phyloP scores from a whole-genome alignment of 805 yeast genomes.

The Myxozyma melibiosi region DNA sequence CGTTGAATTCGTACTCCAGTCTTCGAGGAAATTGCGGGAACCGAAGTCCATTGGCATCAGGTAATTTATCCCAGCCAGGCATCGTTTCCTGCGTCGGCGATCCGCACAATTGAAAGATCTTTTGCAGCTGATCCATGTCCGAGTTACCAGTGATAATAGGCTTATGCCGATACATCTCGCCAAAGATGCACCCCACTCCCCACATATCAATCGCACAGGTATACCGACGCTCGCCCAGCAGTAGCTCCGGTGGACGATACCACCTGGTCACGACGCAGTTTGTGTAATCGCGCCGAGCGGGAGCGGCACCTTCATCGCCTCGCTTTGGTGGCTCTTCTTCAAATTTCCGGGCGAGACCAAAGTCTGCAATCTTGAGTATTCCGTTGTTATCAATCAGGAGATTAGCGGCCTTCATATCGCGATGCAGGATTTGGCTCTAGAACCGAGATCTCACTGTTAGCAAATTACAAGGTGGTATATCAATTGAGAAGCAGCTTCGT shows the following conservation, averaged over 20 bases:
- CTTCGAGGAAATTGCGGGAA: slow-evolving; percentile 27
- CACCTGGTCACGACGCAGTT: slow-evolving; percentile 91
- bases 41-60: slow-evolving; percentile 44
- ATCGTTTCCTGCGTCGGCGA: slow-evolving; percentile 90
- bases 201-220: slow-evolving; percentile 91
- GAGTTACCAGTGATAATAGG: slow-evolving; percentile 86
- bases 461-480: not conserved
- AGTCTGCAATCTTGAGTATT: slow-evolving; percentile 85
- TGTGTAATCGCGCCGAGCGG: slow-evolving; percentile 50
- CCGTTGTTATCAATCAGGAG: slow-evolving; percentile 80
- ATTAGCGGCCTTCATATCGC: slow-evolving; percentile 95
- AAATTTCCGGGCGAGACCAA: slow-evolving; percentile 84
- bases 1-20: slow-evolving; percentile 50
- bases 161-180: slow-evolving; percentile 76
- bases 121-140: slow-evolving; percentile 84
- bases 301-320: slow-evolving; percentile 50
- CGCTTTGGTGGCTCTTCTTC: slow-evolving; percentile 62
- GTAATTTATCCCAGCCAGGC: slow-evolving; percentile 84
- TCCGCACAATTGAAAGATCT: slow-evolving; percentile 80
- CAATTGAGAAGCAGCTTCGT: not conserved
- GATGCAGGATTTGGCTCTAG: slow-evolving; percentile 58
- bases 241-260: slow-evolving; percentile 95
- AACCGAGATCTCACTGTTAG: not conserved
- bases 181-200: slow-evolving; percentile 94
- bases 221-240: slow-evolving; percentile 84